These are phyloP conservation scores for Dendrocalamus sinicus DNA, from an alignment of 176 grass and related monocot species.

Conservation along the genomic window DNA sequence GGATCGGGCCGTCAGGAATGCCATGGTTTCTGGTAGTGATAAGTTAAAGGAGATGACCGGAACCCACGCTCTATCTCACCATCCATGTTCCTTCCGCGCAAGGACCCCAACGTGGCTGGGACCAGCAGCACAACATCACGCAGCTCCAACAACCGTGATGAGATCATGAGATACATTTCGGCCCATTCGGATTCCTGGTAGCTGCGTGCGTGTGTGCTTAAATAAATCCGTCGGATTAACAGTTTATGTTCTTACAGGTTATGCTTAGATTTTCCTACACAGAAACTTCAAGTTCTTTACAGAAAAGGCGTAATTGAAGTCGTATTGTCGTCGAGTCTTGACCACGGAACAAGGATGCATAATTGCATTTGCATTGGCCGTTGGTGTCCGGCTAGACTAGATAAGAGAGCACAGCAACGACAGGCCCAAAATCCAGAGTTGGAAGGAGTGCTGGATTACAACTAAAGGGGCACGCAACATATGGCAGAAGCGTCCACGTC, in stretches of 20 bases:
- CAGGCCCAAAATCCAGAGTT: background rate
- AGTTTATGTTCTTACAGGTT: background rate
- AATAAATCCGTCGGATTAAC: background rate
- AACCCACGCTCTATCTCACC: too few relatives aligned
- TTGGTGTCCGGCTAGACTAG: too few relatives aligned
- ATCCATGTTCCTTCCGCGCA: constrained; percentile 16
- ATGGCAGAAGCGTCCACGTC: too few relatives aligned
- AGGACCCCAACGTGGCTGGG: constrained; percentile 8
- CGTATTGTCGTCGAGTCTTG: too few relatives aligned
- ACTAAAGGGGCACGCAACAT: too few relatives aligned
- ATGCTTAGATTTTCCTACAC: background rate
- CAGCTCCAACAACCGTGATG: background rate
- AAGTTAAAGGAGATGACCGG: too few relatives aligned
- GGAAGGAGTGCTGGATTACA: background rate
- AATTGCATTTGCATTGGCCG: too few relatives aligned
- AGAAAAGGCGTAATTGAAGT: constrained; percentile 1
- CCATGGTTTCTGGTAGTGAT: background rate
- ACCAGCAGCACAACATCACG: constrained; percentile 6
- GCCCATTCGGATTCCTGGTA: background rate
- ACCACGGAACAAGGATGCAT: too few relatives aligned
- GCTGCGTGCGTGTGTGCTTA: background rate
- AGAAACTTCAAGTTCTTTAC: background rate
- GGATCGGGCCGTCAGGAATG: constrained; percentile 34
- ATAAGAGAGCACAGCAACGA: background rate
- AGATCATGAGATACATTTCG: background rate